Conservation (phyloP, 2,329 filamentous ascomycete genomes). For the Fusarium temperatum region DNA sequence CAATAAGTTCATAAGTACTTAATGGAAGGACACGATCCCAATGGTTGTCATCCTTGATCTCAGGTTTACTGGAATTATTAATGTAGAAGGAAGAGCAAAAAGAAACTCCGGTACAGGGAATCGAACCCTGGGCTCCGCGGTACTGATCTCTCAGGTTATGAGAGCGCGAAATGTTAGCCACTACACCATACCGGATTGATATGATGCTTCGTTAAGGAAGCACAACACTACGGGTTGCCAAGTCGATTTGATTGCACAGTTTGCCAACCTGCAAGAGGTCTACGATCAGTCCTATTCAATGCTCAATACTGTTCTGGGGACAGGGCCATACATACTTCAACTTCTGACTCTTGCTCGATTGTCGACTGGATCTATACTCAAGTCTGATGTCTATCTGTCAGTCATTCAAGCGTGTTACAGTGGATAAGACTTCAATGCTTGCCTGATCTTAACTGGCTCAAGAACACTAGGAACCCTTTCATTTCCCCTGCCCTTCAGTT, state of each 20-base stretch:
- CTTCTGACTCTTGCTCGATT: neutral
- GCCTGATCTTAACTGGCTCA: neutral
- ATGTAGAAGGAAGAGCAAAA: neutral
- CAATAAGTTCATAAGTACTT: neutral
- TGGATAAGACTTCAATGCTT: neutral
- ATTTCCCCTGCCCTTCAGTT: neutral
- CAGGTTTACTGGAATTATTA: neutral
- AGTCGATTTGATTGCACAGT: neutral
- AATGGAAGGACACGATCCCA: neutral
- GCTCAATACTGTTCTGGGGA: neutral
- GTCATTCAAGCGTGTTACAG: neutral
- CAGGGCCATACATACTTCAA: neutral
- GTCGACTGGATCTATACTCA: neutral
- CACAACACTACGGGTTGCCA: rapidly evolving
- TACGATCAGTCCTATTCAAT: neutral
- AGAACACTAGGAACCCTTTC: neutral
- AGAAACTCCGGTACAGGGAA: neutral
- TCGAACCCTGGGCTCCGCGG: neutral
- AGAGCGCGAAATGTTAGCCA: constrained; percentile 48
- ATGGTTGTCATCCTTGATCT: neutral
- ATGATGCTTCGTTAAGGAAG: neutral
- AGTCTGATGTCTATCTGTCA: neutral
- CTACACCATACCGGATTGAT: constrained; percentile 45
- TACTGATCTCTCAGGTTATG: constrained; percentile 10
- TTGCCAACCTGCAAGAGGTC: neutral